Evolutionary conservation across 202 grass and related monocot genomes (phyloP).

Genomic region (Musa balbisiana): DNA sequence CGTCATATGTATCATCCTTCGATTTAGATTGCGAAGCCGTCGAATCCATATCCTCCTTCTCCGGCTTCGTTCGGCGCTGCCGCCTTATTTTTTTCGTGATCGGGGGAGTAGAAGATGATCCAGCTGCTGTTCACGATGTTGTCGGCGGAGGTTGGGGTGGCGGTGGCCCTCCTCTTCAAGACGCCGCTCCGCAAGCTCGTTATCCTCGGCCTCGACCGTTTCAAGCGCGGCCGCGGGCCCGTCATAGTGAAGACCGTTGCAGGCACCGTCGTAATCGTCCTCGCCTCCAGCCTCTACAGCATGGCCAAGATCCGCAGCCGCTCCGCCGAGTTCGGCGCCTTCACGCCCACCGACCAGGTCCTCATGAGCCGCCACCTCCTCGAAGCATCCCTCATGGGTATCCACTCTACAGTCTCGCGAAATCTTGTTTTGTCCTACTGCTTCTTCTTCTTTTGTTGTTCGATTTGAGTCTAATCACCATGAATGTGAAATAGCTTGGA

Average conservation of each 20-base stretch:
- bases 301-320: neutral
- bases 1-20: too few species aligned
- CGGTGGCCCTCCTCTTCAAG: neutral
- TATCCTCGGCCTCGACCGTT: neutral
- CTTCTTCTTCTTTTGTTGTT: too few species aligned
- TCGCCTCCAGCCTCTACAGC: constrained; percentile 8
- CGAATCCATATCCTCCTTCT: too few species aligned
- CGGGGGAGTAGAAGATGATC: constrained; percentile 10
- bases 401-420: neutral
- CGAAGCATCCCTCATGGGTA: constrained; percentile 3
- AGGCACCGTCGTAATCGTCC: neutral
- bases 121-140: neutral
- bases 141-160: neutral
- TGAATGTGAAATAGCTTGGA: too few species aligned
- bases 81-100: neutral
- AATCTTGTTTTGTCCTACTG: neutral
- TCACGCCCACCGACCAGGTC: constrained; percentile 9
- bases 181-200: constrained; percentile 1
- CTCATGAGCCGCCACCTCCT: constrained; percentile 5
- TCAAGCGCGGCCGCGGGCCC: constrained; percentile 8
- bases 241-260: neutral
- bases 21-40: too few species aligned
- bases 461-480: too few species aligned
- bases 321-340: neutral
- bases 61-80: too few species aligned